These are phyloP conservation scores for Ambrosiella cleistominuta DNA, from an alignment of 2,329 filamentous ascomycete genomes.

Conservation along the genomic window DNA sequence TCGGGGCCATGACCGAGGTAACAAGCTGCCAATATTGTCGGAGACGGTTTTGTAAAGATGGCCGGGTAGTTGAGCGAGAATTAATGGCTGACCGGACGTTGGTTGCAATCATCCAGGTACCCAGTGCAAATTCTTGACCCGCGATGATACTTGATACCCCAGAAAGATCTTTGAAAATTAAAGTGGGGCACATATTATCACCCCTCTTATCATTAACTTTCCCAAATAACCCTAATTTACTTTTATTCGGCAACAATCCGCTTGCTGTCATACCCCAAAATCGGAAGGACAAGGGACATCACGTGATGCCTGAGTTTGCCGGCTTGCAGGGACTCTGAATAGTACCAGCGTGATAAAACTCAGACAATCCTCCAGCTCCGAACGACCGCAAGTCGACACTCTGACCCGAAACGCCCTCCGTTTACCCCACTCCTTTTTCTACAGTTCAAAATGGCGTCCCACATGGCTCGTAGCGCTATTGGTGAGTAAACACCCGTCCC, in stretches of 20 bases:
- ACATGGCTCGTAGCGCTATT: conserved; percentile 86
- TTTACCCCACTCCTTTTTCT: conserved; percentile 24
- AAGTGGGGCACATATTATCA: conserved; percentile 14
- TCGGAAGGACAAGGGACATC: conserved; percentile 16
- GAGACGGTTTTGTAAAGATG: not conserved
- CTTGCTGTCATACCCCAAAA: not conserved
- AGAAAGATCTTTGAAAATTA: conserved; percentile 15
- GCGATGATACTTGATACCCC: not conserved
- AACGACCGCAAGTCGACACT: conserved; percentile 23
- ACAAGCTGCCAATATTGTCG: not conserved
- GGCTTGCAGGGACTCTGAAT: conserved; percentile 16
- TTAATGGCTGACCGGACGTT: not conserved
- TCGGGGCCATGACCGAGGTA: conserved; percentile 8
- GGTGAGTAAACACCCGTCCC: conserved; percentile 45
- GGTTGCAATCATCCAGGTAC: not conserved
- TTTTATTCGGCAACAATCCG: not conserved
- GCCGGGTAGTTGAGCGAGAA: too few species aligned
- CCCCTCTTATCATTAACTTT: not conserved
- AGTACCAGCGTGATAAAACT: conserved; percentile 30
- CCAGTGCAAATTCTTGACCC: not conserved
- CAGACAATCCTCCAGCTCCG: conserved; percentile 27
- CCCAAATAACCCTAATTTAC: not conserved
- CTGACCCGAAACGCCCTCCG: conserved; percentile 21
- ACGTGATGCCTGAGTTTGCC: conserved; percentile 24
- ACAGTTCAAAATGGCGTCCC: conserved; percentile 74